phyloP scores from a whole-genome alignment of 2,329 filamentous ascomycete genomes.

The Madurella mycetomatis region DNA sequence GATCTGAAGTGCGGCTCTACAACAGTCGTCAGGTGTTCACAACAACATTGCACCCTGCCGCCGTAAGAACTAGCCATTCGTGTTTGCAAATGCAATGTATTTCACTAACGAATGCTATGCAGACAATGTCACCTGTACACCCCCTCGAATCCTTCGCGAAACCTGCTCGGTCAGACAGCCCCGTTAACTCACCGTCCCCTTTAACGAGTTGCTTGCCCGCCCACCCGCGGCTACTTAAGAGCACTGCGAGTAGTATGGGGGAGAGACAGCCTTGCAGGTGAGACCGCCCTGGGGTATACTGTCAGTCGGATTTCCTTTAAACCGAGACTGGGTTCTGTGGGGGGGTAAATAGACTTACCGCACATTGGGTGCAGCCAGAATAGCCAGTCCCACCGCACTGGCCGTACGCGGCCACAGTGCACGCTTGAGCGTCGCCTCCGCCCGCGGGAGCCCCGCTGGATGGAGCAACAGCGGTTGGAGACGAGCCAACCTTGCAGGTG shows the following conservation, averaged over 20 bases:
- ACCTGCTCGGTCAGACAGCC: too few species aligned
- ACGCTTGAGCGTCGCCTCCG: constrained; percentile 19
- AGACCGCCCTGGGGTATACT: constrained; percentile 16
- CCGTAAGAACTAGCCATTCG: too few species aligned
- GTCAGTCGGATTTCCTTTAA: background rate
- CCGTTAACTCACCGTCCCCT: too few species aligned
- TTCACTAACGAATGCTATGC: constrained; percentile 7
- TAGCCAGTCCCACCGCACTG: constrained; percentile 28
- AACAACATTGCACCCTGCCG: too few species aligned
- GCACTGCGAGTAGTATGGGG: constrained; percentile 28
- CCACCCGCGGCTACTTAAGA: background rate
- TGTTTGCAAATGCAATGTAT: background rate
- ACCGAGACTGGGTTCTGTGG: background rate
- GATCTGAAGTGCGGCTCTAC: too few species aligned
- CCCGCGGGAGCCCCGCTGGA: constrained; percentile 25
- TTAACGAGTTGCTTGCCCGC: background rate
- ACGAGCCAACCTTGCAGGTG: constrained; percentile 38
- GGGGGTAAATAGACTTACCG: constrained; percentile 19
- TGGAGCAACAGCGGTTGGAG: constrained; percentile 27
- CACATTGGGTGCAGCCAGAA: constrained; percentile 24
- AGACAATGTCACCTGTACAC: background rate
- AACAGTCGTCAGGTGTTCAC: too few species aligned
- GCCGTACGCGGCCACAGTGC: constrained; percentile 21
- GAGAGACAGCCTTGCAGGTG: constrained; percentile 27
- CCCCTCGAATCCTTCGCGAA: background rate